Base-by-base conservation (phyloP, 129 eudicot genomes). In the Gnaphalium uliginosum region DNA sequence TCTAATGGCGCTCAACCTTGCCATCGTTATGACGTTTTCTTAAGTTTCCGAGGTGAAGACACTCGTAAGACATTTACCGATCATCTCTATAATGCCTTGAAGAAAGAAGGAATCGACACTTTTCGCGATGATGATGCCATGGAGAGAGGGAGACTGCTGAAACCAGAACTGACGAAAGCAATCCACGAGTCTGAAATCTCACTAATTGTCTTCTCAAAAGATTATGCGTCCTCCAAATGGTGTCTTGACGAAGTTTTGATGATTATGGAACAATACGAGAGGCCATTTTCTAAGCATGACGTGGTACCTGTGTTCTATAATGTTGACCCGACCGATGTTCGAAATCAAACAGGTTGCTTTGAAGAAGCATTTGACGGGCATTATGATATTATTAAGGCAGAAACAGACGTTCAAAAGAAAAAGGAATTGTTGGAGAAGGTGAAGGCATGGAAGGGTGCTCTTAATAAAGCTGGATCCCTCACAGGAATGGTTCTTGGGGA, bases 401-500 rank as follows among this genome's bases (percentile, higher is more conserved):
- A 79, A 54, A 6, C 8, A 21, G 59, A 70, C 22, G 54, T 13
- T 15, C 18, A 64, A 37, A 71, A 53, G 39, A 79, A 72, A 54
- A 72, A 14, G 41, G 62, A 65, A 5, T 72, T 62, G 69, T 5
- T 68, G 71, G 51, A 66, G 58, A 73, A 73, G 75, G 68, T 80
- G 58, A 26, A 73, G 57, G 61, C 32, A 19, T 80, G 83, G 83
- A 73, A 54, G 74, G 74, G 0, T 4, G 70, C 83, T 30, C 79
- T 80, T 54, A 58, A 2, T 39, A 63, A 56, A 66, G 83, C 67
- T 17, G 79, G 75, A 64, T 33, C 57, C 22, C 67, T 80, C 22
- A 54, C 63, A 35, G 79, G 83, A 41, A 56, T 73, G 83, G 79
- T 73, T 18, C 30, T 80, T 17, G 25, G 68, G 78, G 78, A 50